These are phyloP conservation scores for Solanum bukasovii DNA, from an alignment of 257 asterid species.

Conservation along the genomic window DNA sequence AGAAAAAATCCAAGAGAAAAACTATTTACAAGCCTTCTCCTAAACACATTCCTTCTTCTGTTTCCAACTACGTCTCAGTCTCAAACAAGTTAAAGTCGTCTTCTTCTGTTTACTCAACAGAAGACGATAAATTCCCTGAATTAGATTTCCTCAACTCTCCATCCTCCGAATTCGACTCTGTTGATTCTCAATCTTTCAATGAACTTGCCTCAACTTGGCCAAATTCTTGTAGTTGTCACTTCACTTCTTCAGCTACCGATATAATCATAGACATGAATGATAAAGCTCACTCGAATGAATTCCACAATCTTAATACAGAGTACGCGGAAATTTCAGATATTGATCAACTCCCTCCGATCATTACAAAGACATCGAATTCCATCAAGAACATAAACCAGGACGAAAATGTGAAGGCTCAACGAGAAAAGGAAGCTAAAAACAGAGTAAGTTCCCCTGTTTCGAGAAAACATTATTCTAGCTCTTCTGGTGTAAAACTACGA, in stretches of 20 bases:
- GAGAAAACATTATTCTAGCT: conserved; percentile 40
- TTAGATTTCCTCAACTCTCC: conserved; percentile 25
- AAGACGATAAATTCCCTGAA: conserved; percentile 17
- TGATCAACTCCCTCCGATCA: conserved; percentile 44
- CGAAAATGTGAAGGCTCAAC: not conserved
- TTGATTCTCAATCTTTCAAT: conserved; percentile 11
- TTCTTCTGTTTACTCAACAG: not conserved
- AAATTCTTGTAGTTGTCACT: conserved; percentile 27
- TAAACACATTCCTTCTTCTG: not conserved
- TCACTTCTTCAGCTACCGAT: conserved; percentile 39
- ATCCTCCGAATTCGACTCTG: conserved; percentile 26
- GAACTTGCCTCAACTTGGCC: conserved; percentile 13
- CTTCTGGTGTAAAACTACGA: conserved; percentile 48
- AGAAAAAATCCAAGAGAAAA: conserved; percentile 36
- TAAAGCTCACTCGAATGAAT: not conserved
- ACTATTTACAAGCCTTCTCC: conserved; percentile 77
- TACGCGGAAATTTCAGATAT: conserved; percentile 29
- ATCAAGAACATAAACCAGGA: not conserved
- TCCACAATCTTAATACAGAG: conserved; percentile 4
- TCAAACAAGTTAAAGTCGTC: not conserved
- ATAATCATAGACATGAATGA: conserved; percentile 48
- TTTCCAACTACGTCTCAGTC: not conserved
- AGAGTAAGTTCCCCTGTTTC: not conserved
- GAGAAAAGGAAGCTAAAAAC: not conserved
- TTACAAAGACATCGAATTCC: conserved; percentile 27